Evolutionary conservation across 73 alveolate species (phyloP).

Genomic region (Effrenium voratum): DNA sequence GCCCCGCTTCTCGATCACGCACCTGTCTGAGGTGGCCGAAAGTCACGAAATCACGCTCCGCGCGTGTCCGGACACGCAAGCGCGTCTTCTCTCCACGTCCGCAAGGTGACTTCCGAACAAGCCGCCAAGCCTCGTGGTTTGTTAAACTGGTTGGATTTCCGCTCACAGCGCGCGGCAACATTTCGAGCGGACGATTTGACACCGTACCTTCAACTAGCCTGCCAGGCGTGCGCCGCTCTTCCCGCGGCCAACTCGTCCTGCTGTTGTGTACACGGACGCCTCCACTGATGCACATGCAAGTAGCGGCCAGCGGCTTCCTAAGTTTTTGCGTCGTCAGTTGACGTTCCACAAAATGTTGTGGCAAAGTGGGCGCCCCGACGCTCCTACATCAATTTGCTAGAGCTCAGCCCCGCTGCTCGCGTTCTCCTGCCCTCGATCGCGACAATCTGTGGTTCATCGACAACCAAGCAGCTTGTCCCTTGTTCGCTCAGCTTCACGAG

Average conservation of each 20-base stretch:
- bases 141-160: slow-evolving; percentile 18
- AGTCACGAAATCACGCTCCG: too few species aligned
- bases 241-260: not conserved
- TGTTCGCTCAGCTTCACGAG: too few species aligned
- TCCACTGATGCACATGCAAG: slow-evolving; percentile 28
- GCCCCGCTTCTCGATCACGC: not conserved
- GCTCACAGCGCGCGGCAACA: slow-evolving; percentile 25
- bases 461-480: too few species aligned
- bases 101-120: not conserved
- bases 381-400: not conserved
- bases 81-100: too few species aligned
- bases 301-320: not conserved
- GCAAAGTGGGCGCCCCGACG: not conserved
- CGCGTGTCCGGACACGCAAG: too few species aligned
- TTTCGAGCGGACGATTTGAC: not conserved
- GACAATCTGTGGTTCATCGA: too few species aligned
- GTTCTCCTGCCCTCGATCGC: too few species aligned
- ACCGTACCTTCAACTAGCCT: not conserved
- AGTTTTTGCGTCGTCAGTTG: not conserved
- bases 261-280: slow-evolving; percentile 43
- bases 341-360: not conserved
- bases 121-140: slow-evolving; percentile 34
- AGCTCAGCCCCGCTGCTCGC: too few species aligned
- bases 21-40: not conserved
- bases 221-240: not conserved